These are phyloP conservation scores for Erythrobasidium yunnanense DNA, from an alignment of 768 basidiomycete species.

Conservation along the genomic window DNA sequence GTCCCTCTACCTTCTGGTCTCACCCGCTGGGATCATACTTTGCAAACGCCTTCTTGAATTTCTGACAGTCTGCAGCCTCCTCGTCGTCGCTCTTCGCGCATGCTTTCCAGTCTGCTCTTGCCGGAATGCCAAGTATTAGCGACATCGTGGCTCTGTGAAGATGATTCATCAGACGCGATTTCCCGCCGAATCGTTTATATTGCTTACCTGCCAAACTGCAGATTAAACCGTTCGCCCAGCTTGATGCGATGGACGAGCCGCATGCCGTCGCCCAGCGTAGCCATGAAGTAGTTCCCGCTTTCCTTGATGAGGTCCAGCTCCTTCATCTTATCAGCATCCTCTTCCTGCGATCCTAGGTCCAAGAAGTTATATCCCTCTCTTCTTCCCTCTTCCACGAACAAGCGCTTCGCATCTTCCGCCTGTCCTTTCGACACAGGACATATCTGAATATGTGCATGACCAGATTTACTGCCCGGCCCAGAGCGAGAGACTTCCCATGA, in stretches of 20 bases:
- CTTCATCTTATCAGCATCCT: conserved; percentile 57
- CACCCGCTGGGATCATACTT: conserved; percentile 21
- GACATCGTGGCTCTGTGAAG: conserved; percentile 64
- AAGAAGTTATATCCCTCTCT: conserved; percentile 58
- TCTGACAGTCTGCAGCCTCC: conserved; percentile 68
- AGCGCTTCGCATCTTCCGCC: conserved; percentile 54
- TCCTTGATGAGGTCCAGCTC: background rate
- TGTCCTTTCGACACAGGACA: conserved; percentile 61
- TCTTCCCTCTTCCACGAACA: conserved; percentile 63
- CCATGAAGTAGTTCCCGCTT: conserved; percentile 63
- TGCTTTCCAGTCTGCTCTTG: conserved; percentile 82
- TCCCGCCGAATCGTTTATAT: too few species aligned
- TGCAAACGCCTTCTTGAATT: conserved; percentile 74
- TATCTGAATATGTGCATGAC: conserved; percentile 80
- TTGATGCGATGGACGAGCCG: conserved; percentile 78
- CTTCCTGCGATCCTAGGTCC: conserved; percentile 43
- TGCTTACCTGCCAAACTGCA: conserved; percentile 85
- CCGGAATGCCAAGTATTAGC: conserved; percentile 59
- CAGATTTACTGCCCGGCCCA: conserved; percentile 58
- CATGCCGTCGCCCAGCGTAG: conserved; percentile 75
- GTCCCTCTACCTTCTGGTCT: too few species aligned
- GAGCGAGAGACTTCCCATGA: conserved; percentile 74
- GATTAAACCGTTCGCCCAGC: conserved; percentile 63
- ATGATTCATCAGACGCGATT: background rate
- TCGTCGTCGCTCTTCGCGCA: conserved; percentile 73